These are phyloP conservation scores for Hypoxylon subgilvum DNA, from an alignment of 495 filamentous ascomycete species.

Conservation along the genomic window DNA sequence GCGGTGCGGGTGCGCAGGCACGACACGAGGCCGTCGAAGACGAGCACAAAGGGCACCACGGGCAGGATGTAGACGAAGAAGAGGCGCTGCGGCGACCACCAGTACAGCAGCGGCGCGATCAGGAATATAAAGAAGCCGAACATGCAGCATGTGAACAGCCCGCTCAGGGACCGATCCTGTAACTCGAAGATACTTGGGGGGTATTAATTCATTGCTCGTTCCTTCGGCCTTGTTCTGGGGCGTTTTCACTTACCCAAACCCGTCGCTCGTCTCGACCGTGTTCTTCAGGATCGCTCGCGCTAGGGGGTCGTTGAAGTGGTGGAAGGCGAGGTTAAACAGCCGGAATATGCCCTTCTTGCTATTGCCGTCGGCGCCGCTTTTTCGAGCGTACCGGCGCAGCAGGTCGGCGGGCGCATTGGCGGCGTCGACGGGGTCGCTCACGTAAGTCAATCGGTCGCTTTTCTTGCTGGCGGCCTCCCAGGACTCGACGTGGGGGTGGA, in stretches of 20 bases:
- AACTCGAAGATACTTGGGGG: slow-evolving; percentile 71
- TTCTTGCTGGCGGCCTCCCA: slow-evolving; percentile 61
- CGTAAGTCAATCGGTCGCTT: slow-evolving; percentile 60
- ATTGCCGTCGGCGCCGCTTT: slow-evolving; percentile 35
- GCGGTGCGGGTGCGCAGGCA: slow-evolving; percentile 68
- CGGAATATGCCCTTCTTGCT: slow-evolving; percentile 61
- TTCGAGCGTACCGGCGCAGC: slow-evolving; percentile 42
- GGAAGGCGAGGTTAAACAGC: slow-evolving; percentile 75
- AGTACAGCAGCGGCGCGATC: slow-evolving; percentile 59
- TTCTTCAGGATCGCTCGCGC: slow-evolving; percentile 65
- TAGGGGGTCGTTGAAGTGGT: slow-evolving; percentile 72
- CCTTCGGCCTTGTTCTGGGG: not conserved
- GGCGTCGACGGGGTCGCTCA: slow-evolving; percentile 67
- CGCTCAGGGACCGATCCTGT: slow-evolving; percentile 62
- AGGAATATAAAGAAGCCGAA: slow-evolving; percentile 61
- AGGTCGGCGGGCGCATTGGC: slow-evolving; percentile 56
- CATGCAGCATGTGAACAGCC: slow-evolving; percentile 59
- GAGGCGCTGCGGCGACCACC: slow-evolving; percentile 62
- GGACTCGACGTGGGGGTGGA: slow-evolving; percentile 67
- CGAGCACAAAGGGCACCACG: slow-evolving; percentile 65
- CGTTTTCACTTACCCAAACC: slow-evolving; percentile 59
- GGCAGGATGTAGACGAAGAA: slow-evolving; percentile 71
- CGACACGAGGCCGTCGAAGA: slow-evolving; percentile 71
- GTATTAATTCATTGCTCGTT: not conserved
- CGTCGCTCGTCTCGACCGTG: slow-evolving; percentile 66